Conservation (phyloP, 805 yeast genomes). For the Millerozyma acaciae region DNA sequence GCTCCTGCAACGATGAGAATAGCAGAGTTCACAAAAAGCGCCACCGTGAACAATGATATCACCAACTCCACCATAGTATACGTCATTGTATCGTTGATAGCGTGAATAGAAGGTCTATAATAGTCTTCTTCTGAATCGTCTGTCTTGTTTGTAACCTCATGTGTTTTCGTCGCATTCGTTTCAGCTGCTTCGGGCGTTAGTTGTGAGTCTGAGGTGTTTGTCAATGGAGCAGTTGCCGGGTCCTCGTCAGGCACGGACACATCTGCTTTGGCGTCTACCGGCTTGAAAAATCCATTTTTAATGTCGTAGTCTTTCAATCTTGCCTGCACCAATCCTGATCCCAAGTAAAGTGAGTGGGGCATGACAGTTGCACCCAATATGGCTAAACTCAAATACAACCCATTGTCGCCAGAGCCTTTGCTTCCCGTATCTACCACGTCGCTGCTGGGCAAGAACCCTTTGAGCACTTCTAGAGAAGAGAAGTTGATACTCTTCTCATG, state of each 20-base stretch:
- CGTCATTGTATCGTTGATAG: slow-evolving; percentile 73
- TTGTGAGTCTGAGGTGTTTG: background rate
- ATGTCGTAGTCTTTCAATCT: slow-evolving; percentile 72
- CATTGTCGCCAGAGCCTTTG: slow-evolving; percentile 50
- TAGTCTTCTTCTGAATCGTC: slow-evolving; percentile 34
- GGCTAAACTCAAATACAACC: slow-evolving; percentile 74
- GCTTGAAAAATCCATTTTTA: slow-evolving; percentile 54
- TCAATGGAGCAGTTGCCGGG: too few relatives aligned
- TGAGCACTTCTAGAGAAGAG: slow-evolving; percentile 48
- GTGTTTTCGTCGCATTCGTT: background rate
- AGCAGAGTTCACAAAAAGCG: slow-evolving; percentile 88
- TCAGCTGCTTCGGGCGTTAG: background rate
- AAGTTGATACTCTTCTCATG: slow-evolving; percentile 49
- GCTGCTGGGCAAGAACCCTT: slow-evolving; percentile 68
- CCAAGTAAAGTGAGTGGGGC: slow-evolving; percentile 87
- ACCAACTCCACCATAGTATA: slow-evolving; percentile 81
- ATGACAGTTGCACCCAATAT: slow-evolving; percentile 91
- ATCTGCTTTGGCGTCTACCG: too few relatives aligned
- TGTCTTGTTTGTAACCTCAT: slow-evolving; percentile 5
- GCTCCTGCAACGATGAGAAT: slow-evolving; percentile 91
- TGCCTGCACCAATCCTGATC: slow-evolving; percentile 85
- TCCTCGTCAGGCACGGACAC: too few relatives aligned
- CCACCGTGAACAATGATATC: slow-evolving; percentile 78
- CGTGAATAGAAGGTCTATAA: slow-evolving; percentile 73
- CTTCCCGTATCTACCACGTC: slow-evolving; percentile 23